Percentiles rank a stretch among this genome's conserved stretches.
phyloP scores from a whole-genome alignment of 2,329 filamentous ascomycete genomes.

The Hypoxylon sp. region DNA sequence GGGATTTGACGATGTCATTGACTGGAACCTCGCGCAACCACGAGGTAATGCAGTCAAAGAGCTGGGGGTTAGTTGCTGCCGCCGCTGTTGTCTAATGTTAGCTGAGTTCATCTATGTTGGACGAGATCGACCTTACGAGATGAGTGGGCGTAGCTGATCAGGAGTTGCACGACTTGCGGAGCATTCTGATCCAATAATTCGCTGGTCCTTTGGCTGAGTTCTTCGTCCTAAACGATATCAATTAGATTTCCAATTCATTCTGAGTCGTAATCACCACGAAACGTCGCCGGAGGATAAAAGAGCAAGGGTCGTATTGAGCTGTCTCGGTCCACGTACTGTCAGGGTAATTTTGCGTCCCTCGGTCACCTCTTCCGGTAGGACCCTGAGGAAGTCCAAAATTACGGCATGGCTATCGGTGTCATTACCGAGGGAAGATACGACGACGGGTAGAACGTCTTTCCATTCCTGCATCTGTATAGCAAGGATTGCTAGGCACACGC shows the following conservation, averaged over 20 bases:
- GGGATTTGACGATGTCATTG: conserved; percentile 84
- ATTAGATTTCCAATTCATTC: conserved; percentile 61
- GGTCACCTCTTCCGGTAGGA: conserved; percentile 98
- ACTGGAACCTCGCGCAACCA: conserved; percentile 96
- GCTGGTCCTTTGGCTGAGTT: conserved; percentile 85
- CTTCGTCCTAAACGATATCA: conserved; percentile 85
- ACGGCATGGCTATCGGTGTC: conserved; percentile 85
- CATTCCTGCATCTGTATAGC: conserved; percentile 97
- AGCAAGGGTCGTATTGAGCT: conserved; percentile 61
- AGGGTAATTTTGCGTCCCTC: conserved; percentile 99
- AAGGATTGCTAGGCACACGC: conserved; percentile 92
- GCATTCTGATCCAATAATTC: conserved; percentile 94
- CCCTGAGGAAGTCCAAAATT: conserved; percentile 95
- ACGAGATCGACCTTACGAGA: conserved; percentile 74
- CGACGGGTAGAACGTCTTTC: conserved; percentile 90
- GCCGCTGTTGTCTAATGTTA: conserved; percentile 65
- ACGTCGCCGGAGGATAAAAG: conserved; percentile 49
- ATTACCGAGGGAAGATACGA: conserved; percentile 83
- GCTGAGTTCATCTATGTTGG: conserved; percentile 19
- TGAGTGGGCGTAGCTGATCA: conserved; percentile 92
- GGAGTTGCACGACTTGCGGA: conserved; percentile 84
- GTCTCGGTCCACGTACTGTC: conserved; percentile 87
- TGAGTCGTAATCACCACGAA: conserved; percentile 52
- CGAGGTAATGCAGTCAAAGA: conserved; percentile 95
- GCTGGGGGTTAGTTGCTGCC: conserved; percentile 87